phyloP scores from a whole-genome alignment of 2,329 filamentous ascomycete genomes.

The Aaosphaeria pasadenensis region DNA sequence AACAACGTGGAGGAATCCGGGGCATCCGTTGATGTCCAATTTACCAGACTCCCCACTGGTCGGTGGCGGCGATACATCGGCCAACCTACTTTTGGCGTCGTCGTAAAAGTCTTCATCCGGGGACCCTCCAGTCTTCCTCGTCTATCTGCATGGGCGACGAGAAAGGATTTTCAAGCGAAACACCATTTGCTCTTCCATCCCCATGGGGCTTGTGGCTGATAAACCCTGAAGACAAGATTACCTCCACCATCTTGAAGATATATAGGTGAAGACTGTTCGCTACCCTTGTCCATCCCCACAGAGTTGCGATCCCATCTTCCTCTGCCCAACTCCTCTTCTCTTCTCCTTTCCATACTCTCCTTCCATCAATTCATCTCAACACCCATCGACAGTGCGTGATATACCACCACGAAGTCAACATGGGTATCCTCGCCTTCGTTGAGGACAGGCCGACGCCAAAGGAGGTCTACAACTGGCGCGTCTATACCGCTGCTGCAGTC shows the following conservation, averaged over 20 bases:
- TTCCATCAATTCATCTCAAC: background rate
- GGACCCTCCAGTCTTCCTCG: too few relatives aligned
- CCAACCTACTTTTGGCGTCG: background rate
- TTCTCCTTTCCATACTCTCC: slow-evolving; percentile 1
- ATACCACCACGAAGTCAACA: slow-evolving; percentile 8
- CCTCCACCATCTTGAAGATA: slow-evolving; percentile 1
- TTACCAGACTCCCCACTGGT: background rate
- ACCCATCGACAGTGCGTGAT: background rate
- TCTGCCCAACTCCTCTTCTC: slow-evolving; percentile 1
- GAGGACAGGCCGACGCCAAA: slow-evolving; percentile 53
- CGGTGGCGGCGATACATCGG: background rate
- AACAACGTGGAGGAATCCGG: slow-evolving; percentile 2
- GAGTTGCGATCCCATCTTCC: slow-evolving; percentile 7
- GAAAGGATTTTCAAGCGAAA: background rate
- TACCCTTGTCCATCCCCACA: slow-evolving; percentile 3
- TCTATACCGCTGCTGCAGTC: slow-evolving; percentile 54
- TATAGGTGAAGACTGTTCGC: slow-evolving; percentile 6
- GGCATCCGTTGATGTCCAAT: slow-evolving; percentile 1
- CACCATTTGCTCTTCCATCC: slow-evolving; percentile 6
- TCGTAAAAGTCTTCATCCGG: too few relatives aligned
- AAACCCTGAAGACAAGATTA: slow-evolving; percentile 13
- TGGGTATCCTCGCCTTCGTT: slow-evolving; percentile 33
- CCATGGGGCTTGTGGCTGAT: slow-evolving; percentile 18
- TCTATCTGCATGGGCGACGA: background rate
- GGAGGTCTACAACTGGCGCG: slow-evolving; percentile 59